A percentile compares a stretch with the other conserved stretches of the same genome.
These are phyloP conservation scores for Fistulinella cinereoalba DNA, from an alignment of 1,284 basidiomycete species.

Conservation along the genomic window DNA sequence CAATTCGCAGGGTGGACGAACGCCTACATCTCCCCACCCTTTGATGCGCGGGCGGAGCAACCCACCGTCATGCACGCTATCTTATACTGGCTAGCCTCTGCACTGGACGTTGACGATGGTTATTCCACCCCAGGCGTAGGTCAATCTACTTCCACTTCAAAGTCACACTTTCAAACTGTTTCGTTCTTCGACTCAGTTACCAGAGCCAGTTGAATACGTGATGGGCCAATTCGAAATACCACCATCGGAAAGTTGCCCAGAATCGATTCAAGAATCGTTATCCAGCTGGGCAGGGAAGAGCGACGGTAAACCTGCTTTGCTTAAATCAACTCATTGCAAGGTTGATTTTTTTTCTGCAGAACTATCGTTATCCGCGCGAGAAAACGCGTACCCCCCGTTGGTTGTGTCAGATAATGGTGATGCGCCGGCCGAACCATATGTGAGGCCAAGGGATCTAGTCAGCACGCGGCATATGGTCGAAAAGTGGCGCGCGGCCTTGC, in stretches of 20 bases:
- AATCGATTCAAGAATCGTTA: conserved; percentile 27
- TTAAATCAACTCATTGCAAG: too few relatives aligned
- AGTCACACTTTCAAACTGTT: conserved; percentile 2
- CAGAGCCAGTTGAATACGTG: conserved; percentile 36
- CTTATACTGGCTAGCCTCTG: conserved; percentile 36
- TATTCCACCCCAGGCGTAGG: conserved; percentile 30
- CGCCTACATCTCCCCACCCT: conserved; percentile 35
- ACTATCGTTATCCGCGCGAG: conserved; percentile 22
- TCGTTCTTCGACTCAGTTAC: conserved; percentile 33
- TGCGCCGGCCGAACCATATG: conserved; percentile 11
- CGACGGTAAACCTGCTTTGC: conserved; percentile 32
- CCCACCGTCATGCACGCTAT: conserved; percentile 35
- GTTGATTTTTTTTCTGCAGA: conserved; percentile 18
- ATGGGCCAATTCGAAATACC: conserved; percentile 28
- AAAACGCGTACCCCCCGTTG: conserved; percentile 8
- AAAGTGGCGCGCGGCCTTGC: conserved; percentile 29
- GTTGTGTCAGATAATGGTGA: conserved; percentile 24
- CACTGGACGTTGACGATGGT: conserved; percentile 32
- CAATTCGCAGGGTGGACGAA: conserved; percentile 37
- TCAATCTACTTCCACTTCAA: background rate
- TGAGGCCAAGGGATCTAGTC: conserved; percentile 23
- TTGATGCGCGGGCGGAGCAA: conserved; percentile 26
- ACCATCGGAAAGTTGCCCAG: conserved; percentile 16
- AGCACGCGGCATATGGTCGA: conserved; percentile 34
- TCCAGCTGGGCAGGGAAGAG: conserved; percentile 38